Evolutionary conservation across 768 basidiomycete genomes (phyloP), one percentile per base, ranked within the genome.

Genomic region (Tricholoma sp.): DNA sequence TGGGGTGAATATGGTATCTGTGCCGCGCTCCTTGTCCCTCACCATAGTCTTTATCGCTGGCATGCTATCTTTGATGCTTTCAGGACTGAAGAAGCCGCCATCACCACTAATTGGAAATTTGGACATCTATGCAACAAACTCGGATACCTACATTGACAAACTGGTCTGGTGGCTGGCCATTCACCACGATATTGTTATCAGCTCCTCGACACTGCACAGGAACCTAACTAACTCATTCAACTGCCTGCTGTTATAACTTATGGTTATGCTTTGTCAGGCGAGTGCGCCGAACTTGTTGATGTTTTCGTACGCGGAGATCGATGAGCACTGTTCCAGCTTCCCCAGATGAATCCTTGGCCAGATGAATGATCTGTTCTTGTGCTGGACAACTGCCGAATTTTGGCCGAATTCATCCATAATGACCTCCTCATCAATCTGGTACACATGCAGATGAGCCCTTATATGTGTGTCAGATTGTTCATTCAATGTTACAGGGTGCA

Each of bases 351-450:
- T 12, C 62, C 61, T 1, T 72, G 60, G 34, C 71, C 69, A 9
- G 56, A 47, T 11, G 52, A 60, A 15, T 49, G 49, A 12, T 64
- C 62, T 45, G 59, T 71, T 10, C 55, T 72, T 20, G 47, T 71
- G 2, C 53, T 72, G 15, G 67, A 72, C 54, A 72, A 72, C 53
- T 66, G 65, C 41, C 28, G 34, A 1, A 71, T 68, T n/a, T n/a
- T n/a, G n/a, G n/a, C n/a, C n/a, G n/a, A n/a, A n/a, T n/a, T n/a
- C n/a, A n/a, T n/a, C n/a, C n/a, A n/a, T n/a, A n/a, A n/a, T n/a
- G n/a, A n/a, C n/a, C n/a, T n/a, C n/a, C n/a, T n/a, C n/a, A n/a
- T n/a, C n/a, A n/a, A n/a, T n/a, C n/a, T 72, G 17, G 59, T 71
- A 6, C 57, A 66, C 52, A 65, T 9, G 44, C 54, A 37, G 65